Conservation (phyloP, 768 basidiomycete species). For the Lactarius evosmus region DNA sequence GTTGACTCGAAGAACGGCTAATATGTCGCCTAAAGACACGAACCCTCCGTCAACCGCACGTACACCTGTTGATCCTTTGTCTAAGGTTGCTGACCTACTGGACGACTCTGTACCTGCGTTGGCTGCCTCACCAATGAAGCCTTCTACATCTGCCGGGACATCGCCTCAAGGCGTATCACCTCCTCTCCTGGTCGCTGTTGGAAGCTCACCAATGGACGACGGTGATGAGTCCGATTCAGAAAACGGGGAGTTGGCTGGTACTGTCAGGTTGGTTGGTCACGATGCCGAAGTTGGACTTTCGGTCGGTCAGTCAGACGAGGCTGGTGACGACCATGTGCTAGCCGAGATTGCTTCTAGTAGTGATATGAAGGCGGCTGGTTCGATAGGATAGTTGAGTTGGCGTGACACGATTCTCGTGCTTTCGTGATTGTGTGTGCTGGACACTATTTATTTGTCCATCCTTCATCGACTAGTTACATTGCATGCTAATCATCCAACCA, state of each 20-base stretch:
- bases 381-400: slow-evolving; percentile 9
- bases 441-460: slow-evolving; percentile 25
- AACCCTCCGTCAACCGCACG: slow-evolving; percentile 10
- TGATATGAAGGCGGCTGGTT: slow-evolving; percentile 43
- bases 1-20: slow-evolving; percentile 1
- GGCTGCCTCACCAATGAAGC: slow-evolving; percentile 33
- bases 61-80: slow-evolving; percentile 19
- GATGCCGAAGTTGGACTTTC: slow-evolving; percentile 4
- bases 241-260: background rate
- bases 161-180: slow-evolving; percentile 5
- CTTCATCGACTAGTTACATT: slow-evolving; percentile 25
- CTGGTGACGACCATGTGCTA: background rate
- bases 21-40: slow-evolving; percentile 23
- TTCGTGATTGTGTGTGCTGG: slow-evolving; percentile 23
- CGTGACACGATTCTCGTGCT: slow-evolving; percentile 2
- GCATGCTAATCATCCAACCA: slow-evolving; percentile 26
- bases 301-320: slow-evolving; percentile 1
- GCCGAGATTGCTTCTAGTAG: slow-evolving; percentile 14
- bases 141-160: slow-evolving; percentile 34
- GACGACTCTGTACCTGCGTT: slow-evolving; percentile 42
- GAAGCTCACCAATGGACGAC: slow-evolving; percentile 1
- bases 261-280: slow-evolving; percentile 15
- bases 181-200: slow-evolving; percentile 1
- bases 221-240: slow-evolving; percentile 6
- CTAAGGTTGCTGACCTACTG: slow-evolving; percentile 50